A percentile compares a stretch with the other conserved stretches of the same genome.
These are phyloP conservation scores for Solanum chaucha DNA, from an alignment of 257 asterid genomes.

Conservation along the genomic window DNA sequence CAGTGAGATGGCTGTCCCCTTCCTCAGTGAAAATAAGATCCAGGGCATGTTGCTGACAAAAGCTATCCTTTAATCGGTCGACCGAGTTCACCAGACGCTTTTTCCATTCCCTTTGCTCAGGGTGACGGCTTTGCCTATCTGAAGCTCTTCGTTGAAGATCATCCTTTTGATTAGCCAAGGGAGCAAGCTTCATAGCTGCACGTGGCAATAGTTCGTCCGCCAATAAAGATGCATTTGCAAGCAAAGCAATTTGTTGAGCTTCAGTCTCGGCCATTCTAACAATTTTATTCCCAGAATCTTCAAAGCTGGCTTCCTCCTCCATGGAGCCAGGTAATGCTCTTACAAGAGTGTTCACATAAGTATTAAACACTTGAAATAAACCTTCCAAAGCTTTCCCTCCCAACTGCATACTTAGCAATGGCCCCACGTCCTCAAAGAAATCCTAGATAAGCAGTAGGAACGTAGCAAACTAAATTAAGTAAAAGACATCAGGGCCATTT, in stretches of 20 bases:
- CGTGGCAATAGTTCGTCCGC: constrained; percentile 96
- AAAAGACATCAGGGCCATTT: background rate
- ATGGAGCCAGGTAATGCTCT: constrained; percentile 93
- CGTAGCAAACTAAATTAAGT: background rate
- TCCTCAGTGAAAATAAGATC: constrained; percentile 96
- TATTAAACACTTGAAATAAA: constrained; percentile 78
- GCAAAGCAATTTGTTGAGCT: constrained; percentile 92
- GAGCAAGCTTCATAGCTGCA: constrained; percentile 85
- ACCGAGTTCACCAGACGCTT: constrained; percentile 68
- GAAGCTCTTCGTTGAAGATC: constrained; percentile 71
- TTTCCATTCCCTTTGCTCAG: constrained; percentile 99
- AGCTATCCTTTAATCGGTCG: constrained; percentile 91
- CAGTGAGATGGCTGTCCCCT: constrained; percentile 82
- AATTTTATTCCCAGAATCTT: constrained; percentile 75
- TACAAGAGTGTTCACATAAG: constrained; percentile 74
- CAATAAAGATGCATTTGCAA: constrained; percentile 92
- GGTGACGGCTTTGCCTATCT: constrained; percentile 88
- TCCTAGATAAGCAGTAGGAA: constrained; percentile 44
- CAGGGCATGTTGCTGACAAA: constrained; percentile 94
- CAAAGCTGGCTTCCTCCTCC: constrained; percentile 77
- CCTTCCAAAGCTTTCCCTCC: constrained; percentile 93
- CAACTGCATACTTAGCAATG: constrained; percentile 85
- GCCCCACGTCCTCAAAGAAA: constrained; percentile 94
- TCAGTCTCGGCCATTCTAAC: constrained; percentile 96
- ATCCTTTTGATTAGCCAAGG: constrained; percentile 44